Conservation (phyloP, 495 filamentous ascomycete genomes). For the Podospora australis region DNA sequence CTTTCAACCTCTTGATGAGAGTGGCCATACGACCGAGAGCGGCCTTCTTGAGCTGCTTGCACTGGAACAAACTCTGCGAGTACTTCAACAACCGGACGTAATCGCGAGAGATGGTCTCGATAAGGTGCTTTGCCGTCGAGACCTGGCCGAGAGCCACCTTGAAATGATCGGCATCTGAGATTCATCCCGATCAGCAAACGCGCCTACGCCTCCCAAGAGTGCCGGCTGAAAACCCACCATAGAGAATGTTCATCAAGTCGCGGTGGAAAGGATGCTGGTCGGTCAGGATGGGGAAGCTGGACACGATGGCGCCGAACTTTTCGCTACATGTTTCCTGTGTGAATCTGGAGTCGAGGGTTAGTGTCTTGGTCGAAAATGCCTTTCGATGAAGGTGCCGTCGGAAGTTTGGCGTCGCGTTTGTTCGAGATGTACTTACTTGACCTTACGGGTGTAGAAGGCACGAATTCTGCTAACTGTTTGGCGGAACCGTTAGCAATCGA, state of each 20-base stretch:
- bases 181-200: constrained; percentile 35
- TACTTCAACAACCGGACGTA: constrained; percentile 88
- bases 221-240: constrained; percentile 33
- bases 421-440: constrained; percentile 54
- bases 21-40: constrained; percentile 86
- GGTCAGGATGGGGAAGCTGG: constrained; percentile 87
- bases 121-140: constrained; percentile 90
- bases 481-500: constrained; percentile 5
- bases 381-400: constrained; percentile 74
- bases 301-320: constrained; percentile 81
- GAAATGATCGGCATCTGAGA: constrained; percentile 97
- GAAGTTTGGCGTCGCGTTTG: too few species aligned
- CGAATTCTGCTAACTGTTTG: constrained; percentile 73
- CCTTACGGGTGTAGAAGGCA: constrained; percentile 94
- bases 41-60: constrained; percentile 47
- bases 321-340: constrained; percentile 97
- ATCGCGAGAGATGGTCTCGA: constrained; percentile 90
- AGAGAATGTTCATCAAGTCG: constrained; percentile 54
- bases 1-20: constrained; percentile 86
- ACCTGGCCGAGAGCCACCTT: constrained; percentile 92
- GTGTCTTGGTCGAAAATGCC: constrained; percentile 50
- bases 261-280: constrained; percentile 96
- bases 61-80: constrained; percentile 79
- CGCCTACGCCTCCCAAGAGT: background rate
- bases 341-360: constrained; percentile 39